phyloP scores from a whole-genome alignment of 108 stramenopile species.

The Pseudonitzschia pungens region DNA sequence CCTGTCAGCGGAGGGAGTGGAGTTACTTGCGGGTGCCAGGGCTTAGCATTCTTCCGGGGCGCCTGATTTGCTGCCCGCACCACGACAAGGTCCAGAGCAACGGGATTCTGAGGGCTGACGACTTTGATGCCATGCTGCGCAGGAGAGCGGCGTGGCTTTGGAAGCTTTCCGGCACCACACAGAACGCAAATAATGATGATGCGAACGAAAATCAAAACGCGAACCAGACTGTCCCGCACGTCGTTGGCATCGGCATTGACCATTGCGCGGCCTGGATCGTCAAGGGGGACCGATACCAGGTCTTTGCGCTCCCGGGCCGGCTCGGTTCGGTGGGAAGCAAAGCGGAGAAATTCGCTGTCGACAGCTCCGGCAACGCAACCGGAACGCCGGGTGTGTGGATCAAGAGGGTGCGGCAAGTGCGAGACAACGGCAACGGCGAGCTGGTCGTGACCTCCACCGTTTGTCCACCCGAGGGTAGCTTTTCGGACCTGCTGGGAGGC shows the following conservation, averaged over 20 bases:
- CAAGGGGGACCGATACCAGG: slow-evolving; percentile 37
- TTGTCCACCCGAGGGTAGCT: slow-evolving; percentile 8
- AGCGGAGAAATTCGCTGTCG: not conserved
- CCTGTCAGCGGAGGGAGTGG: slow-evolving; percentile 43
- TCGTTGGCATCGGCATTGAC: slow-evolving; percentile 78
- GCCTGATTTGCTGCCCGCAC: slow-evolving; percentile 60
- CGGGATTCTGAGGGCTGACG: slow-evolving; percentile 60
- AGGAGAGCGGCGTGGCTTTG: slow-evolving; percentile 17
- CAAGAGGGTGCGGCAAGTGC: not conserved
- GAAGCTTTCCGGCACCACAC: too few species aligned
- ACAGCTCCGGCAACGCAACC: not conserved
- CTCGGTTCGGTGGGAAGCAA: slow-evolving; percentile 15
- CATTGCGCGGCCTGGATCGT: slow-evolving; percentile 80
- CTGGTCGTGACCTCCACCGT: not conserved
- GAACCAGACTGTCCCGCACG: too few species aligned
- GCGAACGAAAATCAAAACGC: too few species aligned
- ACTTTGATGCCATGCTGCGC: slow-evolving; percentile 69
- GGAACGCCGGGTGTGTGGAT: slow-evolving; percentile 33
- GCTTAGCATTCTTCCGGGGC: slow-evolving; percentile 60
- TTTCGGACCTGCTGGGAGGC: not conserved
- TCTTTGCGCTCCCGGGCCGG: slow-evolving; percentile 15
- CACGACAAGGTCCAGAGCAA: slow-evolving; percentile 74
- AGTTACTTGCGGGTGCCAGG: slow-evolving; percentile 59
- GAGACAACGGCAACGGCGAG: not conserved
- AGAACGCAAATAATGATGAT: too few species aligned